Evolutionary conservation across 148 eudicot species (phyloP).

Genomic region (Heliosperma pusillum): DNA sequence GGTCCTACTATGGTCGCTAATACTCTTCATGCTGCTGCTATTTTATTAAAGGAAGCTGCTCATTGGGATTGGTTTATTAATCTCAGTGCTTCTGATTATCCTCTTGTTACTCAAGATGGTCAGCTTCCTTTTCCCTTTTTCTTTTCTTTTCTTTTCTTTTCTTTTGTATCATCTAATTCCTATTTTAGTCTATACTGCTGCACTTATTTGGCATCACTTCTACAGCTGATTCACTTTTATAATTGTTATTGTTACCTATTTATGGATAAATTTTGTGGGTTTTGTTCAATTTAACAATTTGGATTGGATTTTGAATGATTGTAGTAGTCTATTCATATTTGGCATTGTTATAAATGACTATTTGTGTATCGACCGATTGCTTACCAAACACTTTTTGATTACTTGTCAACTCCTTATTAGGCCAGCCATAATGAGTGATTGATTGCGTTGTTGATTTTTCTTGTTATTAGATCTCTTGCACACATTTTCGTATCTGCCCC

Average conservation of each 20-base stretch:
- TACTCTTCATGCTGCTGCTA: constrained; percentile 85
- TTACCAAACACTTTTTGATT: neutral
- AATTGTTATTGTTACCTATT: too few relatives aligned
- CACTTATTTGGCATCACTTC: neutral
- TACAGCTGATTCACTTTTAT: too few relatives aligned
- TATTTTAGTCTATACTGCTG: neutral
- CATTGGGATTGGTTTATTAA: constrained; percentile 97
- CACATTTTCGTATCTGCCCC: constrained; percentile 69
- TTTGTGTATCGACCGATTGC: neutral
- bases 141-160: neutral
- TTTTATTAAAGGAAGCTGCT: constrained; percentile 63
- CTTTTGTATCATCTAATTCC: neutral
- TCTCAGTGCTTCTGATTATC: constrained; percentile 94
- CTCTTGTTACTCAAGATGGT: constrained; percentile 95
- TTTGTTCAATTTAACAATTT: neutral
- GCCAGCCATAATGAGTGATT: too few relatives aligned
- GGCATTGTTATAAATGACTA: constrained; percentile 9
- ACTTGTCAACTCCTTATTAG: neutral
- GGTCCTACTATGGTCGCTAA: constrained; percentile 97
- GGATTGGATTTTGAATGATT: neutral
- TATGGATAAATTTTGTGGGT: neutral
- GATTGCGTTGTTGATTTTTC: constrained; percentile 14
- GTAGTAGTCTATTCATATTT: constrained; percentile 6
- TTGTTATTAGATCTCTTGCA: constrained; percentile 74
- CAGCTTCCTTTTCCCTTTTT: neutral